phyloP scores from a whole-genome alignment of 805 yeast species.

The Pichia cephalocereana region DNA sequence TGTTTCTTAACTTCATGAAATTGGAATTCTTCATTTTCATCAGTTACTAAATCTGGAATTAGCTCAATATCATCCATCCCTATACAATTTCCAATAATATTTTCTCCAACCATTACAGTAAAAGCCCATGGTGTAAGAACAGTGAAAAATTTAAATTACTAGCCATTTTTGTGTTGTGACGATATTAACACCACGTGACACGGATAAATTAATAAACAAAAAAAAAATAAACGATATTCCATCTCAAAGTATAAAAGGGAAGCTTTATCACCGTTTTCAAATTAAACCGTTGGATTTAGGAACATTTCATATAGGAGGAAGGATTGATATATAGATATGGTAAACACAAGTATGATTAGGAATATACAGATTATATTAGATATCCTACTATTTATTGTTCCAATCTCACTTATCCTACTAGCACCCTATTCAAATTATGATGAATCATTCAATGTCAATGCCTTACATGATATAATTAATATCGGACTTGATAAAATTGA shows the following conservation, averaged over 20 bases:
- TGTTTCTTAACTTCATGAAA: slow-evolving; percentile 11
- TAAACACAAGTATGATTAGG: not conserved
- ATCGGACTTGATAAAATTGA: slow-evolving; percentile 43
- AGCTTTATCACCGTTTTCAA: no score
- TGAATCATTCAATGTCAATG: slow-evolving; percentile 87
- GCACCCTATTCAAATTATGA: slow-evolving; percentile 89
- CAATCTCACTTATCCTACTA: slow-evolving; percentile 39
- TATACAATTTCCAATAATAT: no score
- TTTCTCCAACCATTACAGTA: no score
- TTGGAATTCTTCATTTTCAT: slow-evolving; percentile 18
- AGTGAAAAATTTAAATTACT: no score
- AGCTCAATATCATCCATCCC: slow-evolving; percentile 8
- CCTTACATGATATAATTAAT: slow-evolving; percentile 69
- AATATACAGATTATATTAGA: slow-evolving; percentile 8
- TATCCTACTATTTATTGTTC: slow-evolving; percentile 32
- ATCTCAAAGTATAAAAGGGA: no score
- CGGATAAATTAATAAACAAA: no score
- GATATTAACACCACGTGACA: no score
- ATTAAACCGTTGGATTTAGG: no score
- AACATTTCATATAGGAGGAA: not conserved
- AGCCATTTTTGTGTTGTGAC: no score
- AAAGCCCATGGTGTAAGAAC: no score
- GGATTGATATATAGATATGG: not conserved
- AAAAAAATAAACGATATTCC: no score
- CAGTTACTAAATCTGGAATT: slow-evolving; percentile 22